phyloP scores from a whole-genome alignment of 192 early-diverging fungal species.

The Gamsiella multidivaricata region DNA sequence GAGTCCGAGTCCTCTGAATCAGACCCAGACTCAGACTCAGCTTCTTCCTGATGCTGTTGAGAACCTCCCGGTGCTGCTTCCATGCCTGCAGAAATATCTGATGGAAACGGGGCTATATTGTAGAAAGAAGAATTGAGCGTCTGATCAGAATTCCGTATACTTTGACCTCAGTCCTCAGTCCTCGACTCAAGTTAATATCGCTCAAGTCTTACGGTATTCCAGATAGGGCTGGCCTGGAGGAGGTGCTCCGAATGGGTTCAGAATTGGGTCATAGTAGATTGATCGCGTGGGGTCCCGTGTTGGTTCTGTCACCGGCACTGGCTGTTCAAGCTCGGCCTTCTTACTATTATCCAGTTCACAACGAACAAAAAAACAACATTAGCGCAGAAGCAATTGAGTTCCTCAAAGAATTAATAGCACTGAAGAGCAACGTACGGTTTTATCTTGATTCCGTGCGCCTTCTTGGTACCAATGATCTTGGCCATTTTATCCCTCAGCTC shows the following conservation, averaged over 20 bases:
- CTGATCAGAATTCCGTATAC: neutral
- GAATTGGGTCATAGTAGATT: conserved; percentile 46
- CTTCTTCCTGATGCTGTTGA: conserved; percentile 6
- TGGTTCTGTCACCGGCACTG: conserved; percentile 32
- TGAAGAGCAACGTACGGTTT: conserved; percentile 12
- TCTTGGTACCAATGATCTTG: conserved; percentile 46
- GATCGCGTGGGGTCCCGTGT: conserved; percentile 44
- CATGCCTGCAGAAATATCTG: conserved; percentile 6
- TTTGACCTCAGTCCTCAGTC: neutral
- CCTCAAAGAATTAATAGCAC: too few relatives aligned
- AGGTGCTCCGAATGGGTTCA: conserved; percentile 52
- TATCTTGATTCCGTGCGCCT: conserved; percentile 52
- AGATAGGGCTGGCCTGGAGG: conserved; percentile 50
- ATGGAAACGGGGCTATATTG: conserved; percentile 25
- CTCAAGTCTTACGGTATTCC: conserved; percentile 39
- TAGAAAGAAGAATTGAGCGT: neutral
- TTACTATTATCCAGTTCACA: conserved; percentile 15
- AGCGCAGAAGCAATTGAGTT: neutral
- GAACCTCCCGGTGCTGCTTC: conserved; percentile 3
- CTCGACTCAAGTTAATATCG: neutral
- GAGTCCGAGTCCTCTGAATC: conserved; percentile 26
- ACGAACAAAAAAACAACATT: neutral
- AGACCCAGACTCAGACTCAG: conserved; percentile 1
- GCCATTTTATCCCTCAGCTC: conserved; percentile 36
- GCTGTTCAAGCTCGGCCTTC: conserved; percentile 24